Base-by-base conservation (phyloP, 1,284 basidiomycete genomes). In the Agaricales sp. region DNA sequence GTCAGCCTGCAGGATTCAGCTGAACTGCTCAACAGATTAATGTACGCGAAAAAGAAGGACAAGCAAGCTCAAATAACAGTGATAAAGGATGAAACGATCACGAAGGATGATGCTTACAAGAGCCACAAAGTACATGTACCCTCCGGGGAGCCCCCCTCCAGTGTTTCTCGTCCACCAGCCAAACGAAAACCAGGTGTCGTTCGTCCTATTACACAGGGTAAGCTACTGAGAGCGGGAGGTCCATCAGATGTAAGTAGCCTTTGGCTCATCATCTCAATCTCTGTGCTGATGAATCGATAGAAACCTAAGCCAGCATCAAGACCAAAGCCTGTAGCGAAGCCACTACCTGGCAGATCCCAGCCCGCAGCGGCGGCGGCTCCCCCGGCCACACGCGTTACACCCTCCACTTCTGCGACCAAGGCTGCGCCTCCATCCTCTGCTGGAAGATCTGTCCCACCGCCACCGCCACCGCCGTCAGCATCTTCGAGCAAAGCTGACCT, bases 41-140 rank as follows among this genome's bases (percentile, higher is more conserved):
- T 88, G 46, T 99, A 96, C 63, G 75, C 77, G 38, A 99, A 99
- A 77, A 99, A 98, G 78, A 98, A 93, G 68, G 94, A 95, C 58
- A 99, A 99, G 73, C 84, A 84, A 62, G 82, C 87, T 2, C 73
- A 80, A 50, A 92, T 99, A 67, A 88, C 88, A 61, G 87, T 92
- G 55, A 67, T 86, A 59, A 97, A 91, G 70, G 93, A 97, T 62
- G 92, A 96, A 64, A 83, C 82, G 11, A 69, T 95, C 16, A 69
- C 64, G n/a, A 80, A 79, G 50, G 85, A 89, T 53, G 95, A 94
- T 58, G 62, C 80, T 2, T 99, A 99, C 74, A 99, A 99, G 77
- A 94, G 90, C 58, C 90, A 92, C 59, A 80, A 82, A 2, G 87
- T 99, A 16, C 83, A 86, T 54, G 92, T 98, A 1, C 75, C 84